Conservation (phyloP, 2,329 filamentous ascomycete genomes). For the Neonectria neomacrospora region DNA sequence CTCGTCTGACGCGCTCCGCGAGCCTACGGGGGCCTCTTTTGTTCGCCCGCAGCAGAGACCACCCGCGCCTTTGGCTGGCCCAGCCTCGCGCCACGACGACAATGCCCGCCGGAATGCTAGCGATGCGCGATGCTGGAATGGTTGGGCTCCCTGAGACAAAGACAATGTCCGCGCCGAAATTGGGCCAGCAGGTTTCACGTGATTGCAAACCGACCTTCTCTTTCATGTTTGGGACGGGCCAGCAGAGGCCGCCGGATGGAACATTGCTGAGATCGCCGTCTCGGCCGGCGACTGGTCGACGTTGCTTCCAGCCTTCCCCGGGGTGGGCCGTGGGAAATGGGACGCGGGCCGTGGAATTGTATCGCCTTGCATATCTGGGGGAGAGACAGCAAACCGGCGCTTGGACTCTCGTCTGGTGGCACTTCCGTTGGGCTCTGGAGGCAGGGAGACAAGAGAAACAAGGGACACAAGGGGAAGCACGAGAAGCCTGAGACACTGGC, state of each 20-base stretch:
- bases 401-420: slow-evolving; percentile 1
- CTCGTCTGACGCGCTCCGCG: background rate
- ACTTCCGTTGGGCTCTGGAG: background rate
- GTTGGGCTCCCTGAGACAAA: slow-evolving; percentile 50
- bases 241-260: slow-evolving; percentile 8
- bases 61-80: slow-evolving; percentile 27
- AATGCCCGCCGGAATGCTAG: slow-evolving; percentile 48
- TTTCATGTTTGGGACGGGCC: slow-evolving; percentile 8
- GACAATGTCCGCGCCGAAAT: slow-evolving; percentile 46
- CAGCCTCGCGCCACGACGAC: slow-evolving; percentile 50
- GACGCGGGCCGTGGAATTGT: slow-evolving; percentile 16
- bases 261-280: slow-evolving; percentile 7
- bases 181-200: slow-evolving; percentile 24
- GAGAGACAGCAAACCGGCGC: slow-evolving; percentile 16
- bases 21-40: slow-evolving; percentile 15
- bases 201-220: slow-evolving; percentile 18
- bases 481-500: background rate
- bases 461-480: background rate
- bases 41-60: slow-evolving; percentile 11
- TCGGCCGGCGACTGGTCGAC: background rate
- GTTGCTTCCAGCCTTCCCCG: background rate
- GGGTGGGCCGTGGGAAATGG: slow-evolving; percentile 13
- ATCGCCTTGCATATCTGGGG: slow-evolving; percentile 17
- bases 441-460: slow-evolving; percentile 10
- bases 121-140: slow-evolving; percentile 48